Conservation (phyloP, 768 basidiomycete species). For the Lactifluus rugatus region DNA sequence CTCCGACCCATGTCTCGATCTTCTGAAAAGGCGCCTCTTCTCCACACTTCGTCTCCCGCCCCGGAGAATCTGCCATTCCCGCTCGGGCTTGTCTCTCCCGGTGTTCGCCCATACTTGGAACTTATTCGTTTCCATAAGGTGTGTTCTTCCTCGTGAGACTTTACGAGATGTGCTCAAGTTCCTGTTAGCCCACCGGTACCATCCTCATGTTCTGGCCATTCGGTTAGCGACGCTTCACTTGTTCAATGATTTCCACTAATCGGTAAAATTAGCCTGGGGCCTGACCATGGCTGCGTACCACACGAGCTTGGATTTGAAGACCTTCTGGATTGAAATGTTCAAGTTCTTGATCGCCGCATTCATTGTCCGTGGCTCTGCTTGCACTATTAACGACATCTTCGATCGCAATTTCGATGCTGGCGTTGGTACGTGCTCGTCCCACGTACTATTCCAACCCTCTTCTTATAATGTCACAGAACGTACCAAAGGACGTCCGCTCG, state of each 20-base stretch:
- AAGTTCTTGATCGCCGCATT: constrained; percentile 9
- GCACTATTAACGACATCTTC: constrained; percentile 24
- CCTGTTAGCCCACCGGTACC: constrained; percentile 13
- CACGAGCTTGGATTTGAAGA: constrained; percentile 7
- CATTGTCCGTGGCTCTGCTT: constrained; percentile 21
- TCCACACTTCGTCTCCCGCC: background rate
- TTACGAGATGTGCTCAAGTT: background rate
- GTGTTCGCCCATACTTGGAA: constrained; percentile 18
- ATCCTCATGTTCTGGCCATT: constrained; percentile 16
- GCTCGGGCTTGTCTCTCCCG: constrained; percentile 16
- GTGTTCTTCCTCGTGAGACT: background rate
- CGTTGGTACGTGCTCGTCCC: constrained; percentile 26
- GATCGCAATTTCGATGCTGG: constrained; percentile 26
- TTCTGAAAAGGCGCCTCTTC: constrained; percentile 6
- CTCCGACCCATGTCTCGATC: background rate
- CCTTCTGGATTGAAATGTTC: constrained; percentile 10
- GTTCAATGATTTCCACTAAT: background rate
- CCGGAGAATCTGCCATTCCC: constrained; percentile 19
- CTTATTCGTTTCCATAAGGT: constrained; percentile 19
- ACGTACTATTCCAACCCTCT: background rate
- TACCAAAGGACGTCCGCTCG: constrained; percentile 15
- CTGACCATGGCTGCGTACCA: constrained; percentile 20
- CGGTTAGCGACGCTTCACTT: background rate
- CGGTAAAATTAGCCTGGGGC: constrained; percentile 17
- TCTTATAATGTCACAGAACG: constrained; percentile 1